Conservation (phyloP, 805 yeast genomes). For the Hanseniaspora taiwanica region DNA sequence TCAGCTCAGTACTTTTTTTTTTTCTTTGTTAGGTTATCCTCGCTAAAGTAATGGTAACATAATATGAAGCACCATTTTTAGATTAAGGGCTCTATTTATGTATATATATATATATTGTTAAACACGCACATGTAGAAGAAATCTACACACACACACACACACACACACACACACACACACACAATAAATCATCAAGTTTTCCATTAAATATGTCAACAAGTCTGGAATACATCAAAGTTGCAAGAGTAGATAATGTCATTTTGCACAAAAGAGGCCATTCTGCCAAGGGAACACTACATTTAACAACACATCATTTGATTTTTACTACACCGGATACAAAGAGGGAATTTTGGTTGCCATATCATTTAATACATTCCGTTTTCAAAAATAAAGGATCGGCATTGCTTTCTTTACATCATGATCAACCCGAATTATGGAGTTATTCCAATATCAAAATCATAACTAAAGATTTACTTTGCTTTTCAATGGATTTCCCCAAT, state of each 20-base stretch:
- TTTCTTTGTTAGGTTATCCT: too few species aligned
- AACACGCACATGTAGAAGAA: too few species aligned
- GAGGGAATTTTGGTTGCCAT: slow-evolving; percentile 82
- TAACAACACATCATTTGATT: slow-evolving; percentile 66
- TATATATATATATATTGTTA: too few species aligned
- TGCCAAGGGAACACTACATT: slow-evolving; percentile 46
- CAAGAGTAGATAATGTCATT: slow-evolving; percentile 39
- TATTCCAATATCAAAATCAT: slow-evolving; percentile 50
- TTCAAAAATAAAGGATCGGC: slow-evolving; percentile 43
- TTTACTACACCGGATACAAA: slow-evolving; percentile 30
- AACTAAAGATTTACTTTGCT: slow-evolving; percentile 75
- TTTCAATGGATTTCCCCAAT: slow-evolving; percentile 60
- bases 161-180: not conserved
- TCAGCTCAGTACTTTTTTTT: too few species aligned
- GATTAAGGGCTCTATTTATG: too few species aligned
- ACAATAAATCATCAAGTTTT: not conserved
- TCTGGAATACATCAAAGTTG: slow-evolving; percentile 45
- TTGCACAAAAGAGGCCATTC: slow-evolving; percentile 46
- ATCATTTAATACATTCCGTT: slow-evolving; percentile 64
- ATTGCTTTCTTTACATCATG: slow-evolving; percentile 9
- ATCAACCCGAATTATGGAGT: slow-evolving; percentile 13
- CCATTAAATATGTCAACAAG: not conserved
- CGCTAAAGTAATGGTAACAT: too few species aligned
- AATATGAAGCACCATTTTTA: too few species aligned
- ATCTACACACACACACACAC: not conserved